Percentiles rank a stretch among this genome's conserved stretches.
Evolutionary conservation across 305 asterid species (phyloP).

Genomic region (Caryopteris hybrid): DNA sequence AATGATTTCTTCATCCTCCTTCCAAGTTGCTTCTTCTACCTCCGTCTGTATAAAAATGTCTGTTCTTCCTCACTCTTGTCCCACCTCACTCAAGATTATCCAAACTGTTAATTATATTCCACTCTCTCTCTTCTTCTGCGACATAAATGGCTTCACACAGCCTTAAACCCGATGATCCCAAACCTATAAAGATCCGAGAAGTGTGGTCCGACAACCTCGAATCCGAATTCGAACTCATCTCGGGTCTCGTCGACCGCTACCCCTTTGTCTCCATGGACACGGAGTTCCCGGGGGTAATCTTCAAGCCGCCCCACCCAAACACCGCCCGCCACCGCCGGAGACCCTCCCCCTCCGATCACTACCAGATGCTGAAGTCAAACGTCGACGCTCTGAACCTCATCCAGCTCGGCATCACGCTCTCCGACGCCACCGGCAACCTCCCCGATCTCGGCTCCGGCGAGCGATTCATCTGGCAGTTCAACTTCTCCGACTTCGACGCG

Average conservation of each 20-base stretch:
- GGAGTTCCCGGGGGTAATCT: slow-evolving; percentile 53
- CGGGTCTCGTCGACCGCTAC: slow-evolving; percentile 25
- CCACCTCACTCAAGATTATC: neutral
- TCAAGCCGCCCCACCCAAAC: slow-evolving; percentile 17
- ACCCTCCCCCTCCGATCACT: slow-evolving; percentile 38
- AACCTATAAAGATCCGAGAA: slow-evolving; percentile 35
- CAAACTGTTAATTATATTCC: no score
- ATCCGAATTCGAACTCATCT: slow-evolving; percentile 38
- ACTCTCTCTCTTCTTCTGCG: neutral
- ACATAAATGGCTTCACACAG: slow-evolving; percentile 9
- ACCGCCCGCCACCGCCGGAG: neutral
- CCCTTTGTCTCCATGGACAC: slow-evolving; percentile 51
- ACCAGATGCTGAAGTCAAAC: slow-evolving; percentile 48
- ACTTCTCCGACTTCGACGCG: slow-evolving; percentile 60
- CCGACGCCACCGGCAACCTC: slow-evolving; percentile 53
- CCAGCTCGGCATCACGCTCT: slow-evolving; percentile 63
- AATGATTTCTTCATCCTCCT: slow-evolving; percentile 14
- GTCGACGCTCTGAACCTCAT: slow-evolving; percentile 62
- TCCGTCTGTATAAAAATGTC: slow-evolving; percentile 10
- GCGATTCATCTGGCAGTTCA: slow-evolving; percentile 59
- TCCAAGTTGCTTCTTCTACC: slow-evolving; percentile 9
- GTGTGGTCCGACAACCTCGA: slow-evolving; percentile 52
- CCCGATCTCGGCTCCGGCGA: slow-evolving; percentile 49
- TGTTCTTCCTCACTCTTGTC: neutral
- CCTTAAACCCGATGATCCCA: neutral